Base-by-base conservation (phyloP, 805 yeast genomes). In the Kodamaea jinghongensis region DNA sequence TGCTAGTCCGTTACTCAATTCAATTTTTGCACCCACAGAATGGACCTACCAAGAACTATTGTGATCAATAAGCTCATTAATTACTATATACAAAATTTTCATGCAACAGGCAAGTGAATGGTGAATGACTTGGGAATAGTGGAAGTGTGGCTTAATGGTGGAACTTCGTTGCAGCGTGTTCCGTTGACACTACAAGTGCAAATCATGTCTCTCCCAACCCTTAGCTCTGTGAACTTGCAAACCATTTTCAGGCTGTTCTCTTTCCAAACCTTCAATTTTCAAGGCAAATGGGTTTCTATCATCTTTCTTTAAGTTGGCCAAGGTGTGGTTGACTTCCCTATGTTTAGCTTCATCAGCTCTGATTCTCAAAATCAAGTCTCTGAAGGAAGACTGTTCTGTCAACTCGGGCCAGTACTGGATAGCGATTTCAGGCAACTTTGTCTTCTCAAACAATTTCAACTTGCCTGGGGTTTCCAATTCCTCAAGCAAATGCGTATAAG, bases 321-420 rank as follows among this genome's bases (percentile, higher is more conserved):
- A 72, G 0, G 89, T 83, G 52, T 83, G 90, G 61, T 83, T 83
- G 20, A 83, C 89, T 53, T 83, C 90, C 58, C 90, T 71, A 55
- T 83, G 89, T 56, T 83, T 83, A 29, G 87, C 82, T 58, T 83
- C 90, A 52, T 83, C 90, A 1, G 90, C 90, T 46, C 89, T 72
- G 16, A 83, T 67, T 48, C 79, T 71, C 43, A 71, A 68, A 34
- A 83, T 65, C 54, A 83, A 68, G 46, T 83, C 87, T 43, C 68
- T 66, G 60, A 83, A 74, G 2, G 77, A 63, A 17, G 83, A 68
- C 16, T 76, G 53, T 22, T 71, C 71, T 30, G 51, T 51, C 65
- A 83, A 66, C 22, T 59, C 67, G 13, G 75, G 70, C 86, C 87
- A 83, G 60, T 83, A 83, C 42, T 71, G 67, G 49, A 67, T 63